phyloP scores from a whole-genome alignment of 2,329 filamentous ascomycete species.

The Scedosporium minutisporum region DNA sequence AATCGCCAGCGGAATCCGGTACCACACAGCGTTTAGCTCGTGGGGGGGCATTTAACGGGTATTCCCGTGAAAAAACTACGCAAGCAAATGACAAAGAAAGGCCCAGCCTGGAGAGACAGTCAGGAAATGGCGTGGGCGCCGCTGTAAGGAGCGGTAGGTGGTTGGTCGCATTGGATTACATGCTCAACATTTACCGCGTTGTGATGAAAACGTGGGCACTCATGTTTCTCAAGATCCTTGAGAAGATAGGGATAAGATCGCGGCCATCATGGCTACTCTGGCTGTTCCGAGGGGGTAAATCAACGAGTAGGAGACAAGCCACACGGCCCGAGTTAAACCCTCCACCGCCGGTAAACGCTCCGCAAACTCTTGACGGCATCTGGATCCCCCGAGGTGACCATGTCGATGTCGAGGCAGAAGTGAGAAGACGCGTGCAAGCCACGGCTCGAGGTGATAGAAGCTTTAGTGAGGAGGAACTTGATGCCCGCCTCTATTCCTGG shows the following conservation, averaged over 20 bases:
- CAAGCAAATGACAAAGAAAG: conserved; percentile 37
- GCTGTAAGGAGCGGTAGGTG: conserved; percentile 70
- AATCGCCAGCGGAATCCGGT: neutral
- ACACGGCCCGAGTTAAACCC: neutral
- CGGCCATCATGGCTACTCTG: conserved; percentile 44
- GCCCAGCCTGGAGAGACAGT: conserved; percentile 23
- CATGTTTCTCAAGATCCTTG: neutral
- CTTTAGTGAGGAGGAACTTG: conserved; percentile 54
- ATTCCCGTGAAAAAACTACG: conserved; percentile 60
- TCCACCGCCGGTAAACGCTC: no score
- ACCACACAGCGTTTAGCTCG: conserved; percentile 26
- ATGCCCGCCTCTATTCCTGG: conserved; percentile 69
- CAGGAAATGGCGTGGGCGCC: conserved; percentile 62
- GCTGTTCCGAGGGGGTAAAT: conserved; percentile 34
- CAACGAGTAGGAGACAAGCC: conserved; percentile 6
- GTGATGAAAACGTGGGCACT: conserved; percentile 48
- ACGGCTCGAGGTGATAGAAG: conserved; percentile 18
- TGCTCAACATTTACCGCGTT: conserved; percentile 63
- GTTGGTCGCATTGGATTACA: conserved; percentile 66
- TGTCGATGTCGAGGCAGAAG: conserved; percentile 73
- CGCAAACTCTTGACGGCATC: neutral
- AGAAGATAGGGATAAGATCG: conserved; percentile 16
- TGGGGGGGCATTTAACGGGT: conserved; percentile 42
- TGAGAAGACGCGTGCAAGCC: conserved; percentile 49
- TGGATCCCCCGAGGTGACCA: conserved; percentile 47